Evolutionary conservation across 2,329 filamentous ascomycete species (phyloP).

Genomic region (Penicillium paneum): DNA sequence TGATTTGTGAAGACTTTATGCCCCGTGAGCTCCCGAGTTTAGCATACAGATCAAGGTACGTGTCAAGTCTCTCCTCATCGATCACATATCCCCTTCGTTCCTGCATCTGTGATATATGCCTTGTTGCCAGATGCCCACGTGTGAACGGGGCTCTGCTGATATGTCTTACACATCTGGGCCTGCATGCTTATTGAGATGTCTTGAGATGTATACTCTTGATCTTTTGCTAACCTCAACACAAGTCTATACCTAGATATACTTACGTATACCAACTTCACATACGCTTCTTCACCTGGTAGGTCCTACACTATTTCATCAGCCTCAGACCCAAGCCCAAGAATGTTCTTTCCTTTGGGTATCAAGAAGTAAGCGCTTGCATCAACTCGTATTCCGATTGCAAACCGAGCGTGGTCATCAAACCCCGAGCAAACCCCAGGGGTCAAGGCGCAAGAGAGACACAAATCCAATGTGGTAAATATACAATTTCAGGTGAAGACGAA

Average conservation of each 20-base stretch:
- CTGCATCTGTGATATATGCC: slow-evolving; percentile 4
- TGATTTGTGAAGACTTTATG: slow-evolving; percentile 18
- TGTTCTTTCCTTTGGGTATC: not conserved
- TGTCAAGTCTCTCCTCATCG: not conserved
- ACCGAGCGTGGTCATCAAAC: slow-evolving; percentile 9
- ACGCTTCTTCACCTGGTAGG: not conserved
- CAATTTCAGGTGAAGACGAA: not conserved
- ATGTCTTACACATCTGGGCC: not conserved
- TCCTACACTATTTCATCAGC: not conserved
- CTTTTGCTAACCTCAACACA: not conserved
- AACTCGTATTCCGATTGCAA: slow-evolving; percentile 17
- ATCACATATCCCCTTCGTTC: slow-evolving; percentile 1
- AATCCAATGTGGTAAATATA: not conserved
- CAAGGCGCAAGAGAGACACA: slow-evolving; percentile 1
- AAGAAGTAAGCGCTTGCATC: slow-evolving; percentile 6
- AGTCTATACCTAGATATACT: not conserved
- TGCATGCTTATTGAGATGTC: not conserved
- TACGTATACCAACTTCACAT: not conserved
- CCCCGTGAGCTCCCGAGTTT: slow-evolving; percentile 11
- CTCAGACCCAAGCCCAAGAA: not conserved
- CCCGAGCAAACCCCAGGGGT: slow-evolving; percentile 1
- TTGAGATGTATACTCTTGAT: not conserved
- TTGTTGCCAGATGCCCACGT: not conserved
- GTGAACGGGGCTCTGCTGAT: slow-evolving; percentile 7
- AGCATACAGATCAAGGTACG: slow-evolving; percentile 15